Percentiles rank a stretch among this genome's conserved stretches.
Evolutionary conservation across 1,139 yeast species (phyloP).

Genomic region (Insectozyma bohioensis): DNA sequence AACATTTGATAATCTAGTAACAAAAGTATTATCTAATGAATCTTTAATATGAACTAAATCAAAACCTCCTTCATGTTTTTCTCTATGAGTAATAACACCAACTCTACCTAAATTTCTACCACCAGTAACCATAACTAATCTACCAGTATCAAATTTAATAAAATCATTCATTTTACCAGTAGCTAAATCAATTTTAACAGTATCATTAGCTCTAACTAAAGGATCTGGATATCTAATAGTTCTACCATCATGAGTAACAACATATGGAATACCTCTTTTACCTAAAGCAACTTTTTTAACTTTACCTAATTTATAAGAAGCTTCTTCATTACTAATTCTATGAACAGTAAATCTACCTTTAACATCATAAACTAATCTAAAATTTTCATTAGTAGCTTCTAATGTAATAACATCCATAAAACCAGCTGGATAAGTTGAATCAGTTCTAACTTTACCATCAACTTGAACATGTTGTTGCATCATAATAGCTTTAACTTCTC

Average conservation of each 20-base stretch:
- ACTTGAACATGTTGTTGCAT: slow-evolving; percentile 98
- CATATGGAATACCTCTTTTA: slow-evolving; percentile 97
- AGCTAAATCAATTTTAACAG: slow-evolving; percentile 94
- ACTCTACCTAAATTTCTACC: slow-evolving; percentile 99
- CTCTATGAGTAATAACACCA: slow-evolving; percentile 98
- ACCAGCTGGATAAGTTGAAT: slow-evolving; percentile 98
- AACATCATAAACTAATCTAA: slow-evolving; percentile 96
- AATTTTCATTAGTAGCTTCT: slow-evolving; percentile 98
- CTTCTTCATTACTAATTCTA: slow-evolving; percentile 99
- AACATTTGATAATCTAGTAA: slow-evolving; percentile 96
- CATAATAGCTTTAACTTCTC: slow-evolving; percentile 96
- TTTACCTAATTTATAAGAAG: slow-evolving; percentile 95
- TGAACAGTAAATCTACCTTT: slow-evolving; percentile 99
- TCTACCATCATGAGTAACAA: slow-evolving; percentile 99
- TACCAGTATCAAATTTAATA: slow-evolving; percentile 95
- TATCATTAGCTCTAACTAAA: slow-evolving; percentile 91
- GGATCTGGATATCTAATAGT: slow-evolving; percentile 99
- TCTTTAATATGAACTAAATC: slow-evolving; percentile 99
- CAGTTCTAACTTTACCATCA: slow-evolving; percentile 66
- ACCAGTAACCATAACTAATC: slow-evolving; percentile 96
- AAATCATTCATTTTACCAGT: slow-evolving; percentile 90
- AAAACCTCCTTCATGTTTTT: slow-evolving; percentile 99
- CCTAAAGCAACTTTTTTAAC: slow-evolving; percentile 98
- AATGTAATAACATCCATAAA: slow-evolving; percentile 97
- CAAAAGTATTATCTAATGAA: slow-evolving; percentile 94